Evolutionary conservation across 1,139 yeast genomes (phyloP).

Genomic region (Suhomyces bokatorum): DNA sequence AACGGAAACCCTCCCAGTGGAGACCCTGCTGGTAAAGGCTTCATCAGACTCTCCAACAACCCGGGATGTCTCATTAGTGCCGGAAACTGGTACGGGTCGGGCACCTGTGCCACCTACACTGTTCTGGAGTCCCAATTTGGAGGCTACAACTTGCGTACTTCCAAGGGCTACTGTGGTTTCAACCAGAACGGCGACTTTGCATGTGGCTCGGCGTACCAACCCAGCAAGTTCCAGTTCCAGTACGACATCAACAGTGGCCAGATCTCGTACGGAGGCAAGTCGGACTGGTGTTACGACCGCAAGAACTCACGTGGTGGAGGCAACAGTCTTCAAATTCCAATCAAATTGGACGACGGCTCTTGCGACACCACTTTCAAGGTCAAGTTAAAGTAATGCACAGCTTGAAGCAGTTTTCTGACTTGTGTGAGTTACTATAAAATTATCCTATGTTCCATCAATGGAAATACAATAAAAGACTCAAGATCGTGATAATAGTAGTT

Average conservation of each 20-base stretch:
- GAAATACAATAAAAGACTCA: neutral
- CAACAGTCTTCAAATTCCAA: conserved; percentile 52
- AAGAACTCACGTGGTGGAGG: conserved; percentile 41
- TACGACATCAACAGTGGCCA: conserved; percentile 46
- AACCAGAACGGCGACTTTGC: conserved; percentile 31
- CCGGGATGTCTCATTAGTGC: conserved; percentile 80
- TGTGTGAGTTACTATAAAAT: no score
- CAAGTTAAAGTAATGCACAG: conserved; percentile 9
- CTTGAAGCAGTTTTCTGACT: no score
- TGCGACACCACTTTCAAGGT: conserved; percentile 49
- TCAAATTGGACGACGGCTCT: conserved; percentile 48
- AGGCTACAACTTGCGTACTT: conserved; percentile 64
- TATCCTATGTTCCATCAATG: no score
- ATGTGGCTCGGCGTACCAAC: conserved; percentile 34
- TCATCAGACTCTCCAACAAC: conserved; percentile 53
- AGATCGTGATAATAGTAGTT: no score
- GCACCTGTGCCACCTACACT: conserved; percentile 82
- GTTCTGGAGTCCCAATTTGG: conserved; percentile 60
- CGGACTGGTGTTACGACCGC: conserved; percentile 62
- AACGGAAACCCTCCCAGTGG: conserved; percentile 33
- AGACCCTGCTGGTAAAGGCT: conserved; percentile 28
- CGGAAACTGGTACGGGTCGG: conserved; percentile 81
- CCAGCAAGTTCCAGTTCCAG: conserved; percentile 52
- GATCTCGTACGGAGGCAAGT: conserved; percentile 64
- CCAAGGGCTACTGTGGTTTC: conserved; percentile 75